Conservation (phyloP, 2,329 filamentous ascomycete species). For the Pyrenochaeta sp. region DNA sequence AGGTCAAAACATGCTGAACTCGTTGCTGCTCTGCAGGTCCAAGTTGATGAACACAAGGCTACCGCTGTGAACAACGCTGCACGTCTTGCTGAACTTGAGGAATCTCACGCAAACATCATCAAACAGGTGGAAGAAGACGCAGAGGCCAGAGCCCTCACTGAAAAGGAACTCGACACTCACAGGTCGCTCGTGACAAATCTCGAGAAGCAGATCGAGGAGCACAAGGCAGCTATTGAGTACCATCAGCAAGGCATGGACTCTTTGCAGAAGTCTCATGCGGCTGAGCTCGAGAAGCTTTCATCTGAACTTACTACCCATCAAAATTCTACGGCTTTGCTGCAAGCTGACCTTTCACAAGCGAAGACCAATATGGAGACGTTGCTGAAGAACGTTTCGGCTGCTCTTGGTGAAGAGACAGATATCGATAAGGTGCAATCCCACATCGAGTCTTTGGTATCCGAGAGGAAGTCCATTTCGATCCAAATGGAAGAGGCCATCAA, state of each 20-base stretch:
- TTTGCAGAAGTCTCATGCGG: constrained; percentile 62
- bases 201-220: constrained; percentile 64
- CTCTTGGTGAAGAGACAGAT: constrained; percentile 70
- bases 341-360: constrained; percentile 67
- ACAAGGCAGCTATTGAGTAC: constrained; percentile 63
- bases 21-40: constrained; percentile 68
- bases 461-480: constrained; percentile 54
- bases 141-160: constrained; percentile 65
- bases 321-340: constrained; percentile 49
- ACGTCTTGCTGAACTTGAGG: constrained; percentile 78
- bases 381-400: constrained; percentile 68
- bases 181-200: constrained; percentile 62
- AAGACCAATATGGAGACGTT: constrained; percentile 68
- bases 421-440: constrained; percentile 52
- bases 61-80: constrained; percentile 73
- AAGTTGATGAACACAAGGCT: constrained; percentile 83
- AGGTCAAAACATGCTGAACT: constrained; percentile 59
- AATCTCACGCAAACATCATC: constrained; percentile 71
- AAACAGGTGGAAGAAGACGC: constrained; percentile 73
- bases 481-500: constrained; percentile 54
- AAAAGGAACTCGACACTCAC: constrained; percentile 61
- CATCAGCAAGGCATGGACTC: constrained; percentile 63
- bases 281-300: constrained; percentile 61
- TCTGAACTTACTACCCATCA: constrained; percentile 44
- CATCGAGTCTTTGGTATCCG: constrained; percentile 54